Evolutionary conservation across 1,139 yeast species (phyloP), one percentile per base, ranked within the genome.

Genomic region (Geotrichum aggregatum): DNA sequence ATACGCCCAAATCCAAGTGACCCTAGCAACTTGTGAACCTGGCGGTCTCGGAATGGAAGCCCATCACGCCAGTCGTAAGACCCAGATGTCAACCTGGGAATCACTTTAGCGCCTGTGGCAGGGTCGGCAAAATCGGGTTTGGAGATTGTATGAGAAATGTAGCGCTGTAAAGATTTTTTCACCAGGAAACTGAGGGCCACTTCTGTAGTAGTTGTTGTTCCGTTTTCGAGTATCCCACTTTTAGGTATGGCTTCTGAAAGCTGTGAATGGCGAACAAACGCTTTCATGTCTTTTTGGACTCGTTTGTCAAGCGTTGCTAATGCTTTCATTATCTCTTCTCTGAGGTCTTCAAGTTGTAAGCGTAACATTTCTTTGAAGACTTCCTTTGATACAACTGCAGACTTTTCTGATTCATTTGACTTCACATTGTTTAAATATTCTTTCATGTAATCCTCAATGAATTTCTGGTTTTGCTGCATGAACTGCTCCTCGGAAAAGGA

Each of bases 61-160:
- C 49, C 42, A 11, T 50, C 46, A 13, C 43, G 24, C 48, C 60
- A 66, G 36, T 61, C 58, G 48, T 59, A 65, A 13, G 63, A 61
- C n/a, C 55, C 50, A 0, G 66, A 58, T 2, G 72, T 68, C 31
- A 61, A 46, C 11, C 50, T 49, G 8, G 61, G 62, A 40, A 66
- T 62, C 33, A 67, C 57, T 7, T 60, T 54, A 3, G 70, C 68
- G 2, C 72, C 72, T 19, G 63, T 55, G 7, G 59, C 50, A 10
- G 61, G 53, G 35, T 63, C 62, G 2, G 71, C 71, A 55, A 60
- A 69, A 52, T 69, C 68, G 6, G 68, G 65, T 40, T 57, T 60
- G 7, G 55, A 38, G 10, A 52, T 52, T 7, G 55, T 44, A 21
- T 49, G 55, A 18, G 39, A 30, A n/a, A 49, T 36, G 34, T 48